Evolutionary conservation across 2,329 filamentous ascomycete genomes (phyloP).

Genomic region (Pseudogymnoascus sp.): DNA sequence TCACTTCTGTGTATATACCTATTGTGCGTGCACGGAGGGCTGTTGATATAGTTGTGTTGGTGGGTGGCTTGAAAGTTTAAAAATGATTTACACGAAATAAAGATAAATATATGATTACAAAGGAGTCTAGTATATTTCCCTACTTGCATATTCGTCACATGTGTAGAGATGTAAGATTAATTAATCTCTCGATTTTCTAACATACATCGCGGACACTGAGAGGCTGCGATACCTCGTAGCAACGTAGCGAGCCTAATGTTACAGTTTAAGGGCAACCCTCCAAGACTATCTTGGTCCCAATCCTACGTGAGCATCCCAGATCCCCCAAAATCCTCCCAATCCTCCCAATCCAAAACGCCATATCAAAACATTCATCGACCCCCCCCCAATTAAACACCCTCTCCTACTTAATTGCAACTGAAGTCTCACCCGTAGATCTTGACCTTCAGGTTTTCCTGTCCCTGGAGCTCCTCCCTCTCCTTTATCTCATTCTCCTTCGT

Average conservation of each 20-base stretch:
- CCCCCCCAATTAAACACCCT: neutral
- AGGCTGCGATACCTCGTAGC: neutral
- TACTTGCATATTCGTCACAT: too few species aligned
- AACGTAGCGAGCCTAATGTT: neutral
- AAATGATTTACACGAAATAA: neutral
- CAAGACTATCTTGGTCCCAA: neutral
- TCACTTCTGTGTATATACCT: slow-evolving; percentile 8
- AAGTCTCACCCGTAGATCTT: neutral
- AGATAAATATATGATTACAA: neutral
- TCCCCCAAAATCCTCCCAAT: neutral
- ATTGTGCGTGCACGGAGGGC: neutral
- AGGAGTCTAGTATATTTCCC: neutral
- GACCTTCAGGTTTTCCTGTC: neutral
- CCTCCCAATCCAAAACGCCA: neutral
- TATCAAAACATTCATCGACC: neutral
- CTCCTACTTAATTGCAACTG: neutral
- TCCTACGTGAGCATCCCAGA: neutral
- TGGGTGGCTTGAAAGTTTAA: neutral
- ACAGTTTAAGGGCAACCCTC: neutral
- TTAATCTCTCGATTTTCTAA: too few species aligned
- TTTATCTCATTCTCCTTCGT: neutral
- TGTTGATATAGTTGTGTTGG: neutral
- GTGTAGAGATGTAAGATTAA: too few species aligned
- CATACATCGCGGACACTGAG: too few species aligned
- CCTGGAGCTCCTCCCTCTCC: neutral